Evolutionary conservation across 805 yeast genomes (phyloP), one percentile per base, ranked within the genome.

Genomic region (Nakazawaea molendinolei): DNA sequence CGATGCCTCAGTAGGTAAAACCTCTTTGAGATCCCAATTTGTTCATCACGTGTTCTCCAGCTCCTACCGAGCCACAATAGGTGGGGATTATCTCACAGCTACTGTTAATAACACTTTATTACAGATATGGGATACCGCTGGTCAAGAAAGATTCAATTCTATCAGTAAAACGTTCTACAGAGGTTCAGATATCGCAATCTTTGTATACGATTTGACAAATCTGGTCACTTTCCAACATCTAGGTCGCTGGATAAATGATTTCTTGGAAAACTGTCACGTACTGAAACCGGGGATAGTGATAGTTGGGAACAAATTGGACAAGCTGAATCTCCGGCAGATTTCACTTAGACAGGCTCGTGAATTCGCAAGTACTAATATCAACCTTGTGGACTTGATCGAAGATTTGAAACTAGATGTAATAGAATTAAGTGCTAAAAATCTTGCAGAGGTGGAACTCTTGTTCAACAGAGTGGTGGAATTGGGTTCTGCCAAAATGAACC

Each of bases 61-160:
- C 44, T 75, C 74, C 8, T 74, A 74, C 48, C 64, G 69, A 48
- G 77, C 79, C 28, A 72, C 80, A 6, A 69, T 74, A 4, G 79
- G 79, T 8, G 78, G 76, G 1, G 79, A 74, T 44, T 74, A 68
- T 49, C 51, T 74, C 33, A 71, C 79, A 2, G 60, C 71, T 16
- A 56, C 56, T 16, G 53, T 58, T 19, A 35, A 28, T 19, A 44
- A 50, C 9, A 35, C 34, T 4, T 58, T 58, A 33, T 56, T 78
- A 25, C 86, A 78, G 52, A 67, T 78, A 8, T 78, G 97, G 96
- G 96, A 87, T 55, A 87, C 96, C 3, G 95, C 95, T 1, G 95
- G 96, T 7, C 96, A 86, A 60, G 97, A 89, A 58, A 65, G 97
- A 46, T 89, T 90, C 66, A 72, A 75, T 68, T 67, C 74, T 35